Evolutionary conservation across 2,329 filamentous ascomycete species (phyloP).

Genomic region (Pestalotiopsis sp.): DNA sequence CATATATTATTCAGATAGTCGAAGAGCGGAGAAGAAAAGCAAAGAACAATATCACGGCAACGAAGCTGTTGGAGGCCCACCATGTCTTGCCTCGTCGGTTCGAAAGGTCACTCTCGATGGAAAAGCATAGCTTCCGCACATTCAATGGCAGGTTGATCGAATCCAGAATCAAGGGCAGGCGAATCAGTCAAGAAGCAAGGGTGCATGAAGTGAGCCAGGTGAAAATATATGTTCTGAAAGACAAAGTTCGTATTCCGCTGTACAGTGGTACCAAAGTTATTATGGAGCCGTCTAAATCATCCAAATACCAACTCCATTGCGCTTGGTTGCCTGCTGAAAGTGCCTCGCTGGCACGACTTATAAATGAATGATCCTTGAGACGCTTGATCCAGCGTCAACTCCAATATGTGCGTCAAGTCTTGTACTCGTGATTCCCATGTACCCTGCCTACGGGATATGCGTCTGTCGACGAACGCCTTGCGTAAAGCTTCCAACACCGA

Average conservation of each 20-base stretch:
- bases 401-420: slow-evolving; percentile 1
- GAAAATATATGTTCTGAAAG: too few species aligned
- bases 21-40: background rate
- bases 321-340: background rate
- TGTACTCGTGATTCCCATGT: background rate
- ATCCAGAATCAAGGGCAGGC: too few species aligned
- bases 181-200: background rate
- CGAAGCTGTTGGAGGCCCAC: background rate
- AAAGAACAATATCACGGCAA: background rate
- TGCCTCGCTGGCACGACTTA: background rate
- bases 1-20: too few species aligned
- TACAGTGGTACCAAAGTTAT: background rate
- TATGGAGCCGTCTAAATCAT: background rate
- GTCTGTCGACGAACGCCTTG: background rate
- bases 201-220: too few species aligned
- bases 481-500: background rate
- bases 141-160: too few species aligned
- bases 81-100: background rate
- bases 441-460: slow-evolving; percentile 1
- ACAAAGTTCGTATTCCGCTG: background rate
- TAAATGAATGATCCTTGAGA: background rate
- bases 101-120: too few species aligned
- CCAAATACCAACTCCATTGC: background rate
- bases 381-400: slow-evolving; percentile 5
- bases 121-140: too few species aligned